Evolutionary conservation across 2,329 filamentous ascomycete species (phyloP), one percentile per base, ranked within the genome.

Genomic region (Corinectria fuckeliana): DNA sequence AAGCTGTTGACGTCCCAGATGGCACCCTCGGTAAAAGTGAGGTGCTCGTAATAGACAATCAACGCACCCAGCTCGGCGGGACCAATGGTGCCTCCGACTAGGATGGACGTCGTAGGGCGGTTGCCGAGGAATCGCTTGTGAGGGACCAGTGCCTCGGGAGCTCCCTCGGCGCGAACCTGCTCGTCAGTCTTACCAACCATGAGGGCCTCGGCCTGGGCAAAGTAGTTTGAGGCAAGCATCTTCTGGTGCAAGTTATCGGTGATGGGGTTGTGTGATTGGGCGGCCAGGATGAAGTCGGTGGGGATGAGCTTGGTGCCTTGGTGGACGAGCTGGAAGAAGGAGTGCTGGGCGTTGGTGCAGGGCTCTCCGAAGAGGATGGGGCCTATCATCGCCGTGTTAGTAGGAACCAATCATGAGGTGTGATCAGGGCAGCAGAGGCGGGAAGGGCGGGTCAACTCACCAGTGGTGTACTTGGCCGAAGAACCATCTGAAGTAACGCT

Each of bases 1-100:
- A 98, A 99, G 74, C 90, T 93, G 87, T 99, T 99, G 84, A 99
- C 97, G 82, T 98, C 96, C 95, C 95, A 99, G 76, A 99, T 85
- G 51, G 93, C 94, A 72, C 95, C 95, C 82, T 99, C 95, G 34
- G 92, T 96, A 79, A 99, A 99, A 56, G 95, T 98, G 62, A 98
- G 81, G 81, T 99, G 95, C 85, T 99, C 95, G 80, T 99, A 99
- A 86, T 98, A 99, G 67, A 93, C 94, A 71, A 99, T 99, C 71
- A 99, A 81, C 3, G 95, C 94, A 74, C 95, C 95, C 47, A 99
- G 87, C 72, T 96, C 93, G 41, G 89, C 92, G 8, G 95, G 95
- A 16, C 95, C 97, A 75, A 99, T 98, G 82, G 92, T 89, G 71
- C 93, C 91, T 42, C 94, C 92, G 1, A 88, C 86, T 18, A 99